phyloP scores from a whole-genome alignment of 441 rosid genomes.

The Biscutella laevigata region DNA sequence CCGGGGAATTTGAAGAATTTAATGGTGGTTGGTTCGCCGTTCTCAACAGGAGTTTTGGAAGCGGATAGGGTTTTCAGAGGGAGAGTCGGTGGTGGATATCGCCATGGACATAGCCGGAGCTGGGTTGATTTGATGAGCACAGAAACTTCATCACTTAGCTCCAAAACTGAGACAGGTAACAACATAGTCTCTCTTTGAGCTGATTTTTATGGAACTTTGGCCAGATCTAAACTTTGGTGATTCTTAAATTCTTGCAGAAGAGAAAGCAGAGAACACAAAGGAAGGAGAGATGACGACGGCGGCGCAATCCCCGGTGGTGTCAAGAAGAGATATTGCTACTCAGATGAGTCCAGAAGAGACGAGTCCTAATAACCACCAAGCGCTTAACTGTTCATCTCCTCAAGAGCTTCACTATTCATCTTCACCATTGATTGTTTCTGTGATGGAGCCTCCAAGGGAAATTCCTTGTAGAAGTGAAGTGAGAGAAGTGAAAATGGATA shows the following conservation, averaged over 20 bases:
- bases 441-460: conserved; percentile 25
- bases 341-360: conserved; percentile 72
- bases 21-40: conserved; percentile 53
- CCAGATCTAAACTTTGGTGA: conserved; percentile 19
- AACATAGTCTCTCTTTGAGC: not conserved
- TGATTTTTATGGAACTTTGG: not conserved
- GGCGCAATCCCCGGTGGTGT: conserved; percentile 35
- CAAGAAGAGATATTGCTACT: conserved; percentile 79
- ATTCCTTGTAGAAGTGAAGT: conserved; percentile 45
- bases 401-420: conserved; percentile 21
- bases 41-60: conserved; percentile 74
- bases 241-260: conserved; percentile 36
- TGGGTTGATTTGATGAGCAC: conserved; percentile 66
- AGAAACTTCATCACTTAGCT: conserved; percentile 37
- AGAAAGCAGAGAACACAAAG: too few species aligned
- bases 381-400: too few species aligned
- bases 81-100: conserved; percentile 25
- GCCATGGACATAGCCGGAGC: conserved; percentile 32
- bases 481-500: conserved; percentile 73
- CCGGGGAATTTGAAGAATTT: conserved; percentile 41
- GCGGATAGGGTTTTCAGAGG: conserved; percentile 50
- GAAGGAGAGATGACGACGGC: conserved; percentile 28
- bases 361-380: conserved; percentile 23
- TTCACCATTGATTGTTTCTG: conserved; percentile 35
- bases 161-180: conserved; percentile 42